A percentile compares a stretch with the other conserved stretches of the same genome.
These are phyloP conservation scores for Beauveria medogensis DNA, from an alignment of 2,329 filamentous ascomycete genomes.

Conservation along the genomic window DNA sequence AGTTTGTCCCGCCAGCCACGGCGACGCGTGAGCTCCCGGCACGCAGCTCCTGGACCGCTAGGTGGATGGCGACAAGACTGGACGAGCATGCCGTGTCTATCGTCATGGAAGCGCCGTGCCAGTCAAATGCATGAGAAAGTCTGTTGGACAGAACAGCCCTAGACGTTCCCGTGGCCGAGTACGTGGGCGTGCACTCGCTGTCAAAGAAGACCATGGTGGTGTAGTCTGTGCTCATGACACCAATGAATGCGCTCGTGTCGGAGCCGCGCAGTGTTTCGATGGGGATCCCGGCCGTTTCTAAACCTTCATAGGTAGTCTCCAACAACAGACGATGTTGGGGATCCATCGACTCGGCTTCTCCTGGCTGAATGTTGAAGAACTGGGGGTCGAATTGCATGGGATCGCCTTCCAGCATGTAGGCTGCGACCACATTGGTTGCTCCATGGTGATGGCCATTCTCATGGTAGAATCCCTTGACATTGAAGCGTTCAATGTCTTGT, in stretches of 20 bases:
- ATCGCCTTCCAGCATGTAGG: slow-evolving; percentile 13
- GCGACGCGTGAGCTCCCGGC: slow-evolving; percentile 34
- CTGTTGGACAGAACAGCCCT: slow-evolving; percentile 33
- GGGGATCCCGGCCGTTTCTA: slow-evolving; percentile 11
- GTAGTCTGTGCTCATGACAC: slow-evolving; percentile 22
- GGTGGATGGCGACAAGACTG: slow-evolving; percentile 39
- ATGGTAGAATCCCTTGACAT: slow-evolving; percentile 15
- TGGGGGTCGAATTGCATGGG: slow-evolving; percentile 32
- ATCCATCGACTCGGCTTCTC: slow-evolving; percentile 31
- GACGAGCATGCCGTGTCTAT: slow-evolving; percentile 43
- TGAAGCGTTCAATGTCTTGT: slow-evolving; percentile 19
- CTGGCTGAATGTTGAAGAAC: slow-evolving; percentile 37
- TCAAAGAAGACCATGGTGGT: slow-evolving; percentile 20
- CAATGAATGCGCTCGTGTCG: slow-evolving; percentile 15
- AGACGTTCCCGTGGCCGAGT: slow-evolving; percentile 2
- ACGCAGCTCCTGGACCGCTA: slow-evolving; percentile 37
- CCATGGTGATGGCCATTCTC: slow-evolving; percentile 17
- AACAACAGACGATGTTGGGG: slow-evolving; percentile 23
- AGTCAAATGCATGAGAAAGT: slow-evolving; percentile 44
- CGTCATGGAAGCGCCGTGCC: slow-evolving; percentile 41
- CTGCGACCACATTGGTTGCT: slow-evolving; percentile 22
- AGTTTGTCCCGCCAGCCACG: slow-evolving; percentile 23
- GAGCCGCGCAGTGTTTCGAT: slow-evolving; percentile 6
- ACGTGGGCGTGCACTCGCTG: slow-evolving; percentile 7
- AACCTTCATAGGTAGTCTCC: slow-evolving; percentile 26